These are phyloP conservation scores for Xylaria sp. DNA, from an alignment of 2,329 filamentous ascomycete genomes.

Conservation along the genomic window DNA sequence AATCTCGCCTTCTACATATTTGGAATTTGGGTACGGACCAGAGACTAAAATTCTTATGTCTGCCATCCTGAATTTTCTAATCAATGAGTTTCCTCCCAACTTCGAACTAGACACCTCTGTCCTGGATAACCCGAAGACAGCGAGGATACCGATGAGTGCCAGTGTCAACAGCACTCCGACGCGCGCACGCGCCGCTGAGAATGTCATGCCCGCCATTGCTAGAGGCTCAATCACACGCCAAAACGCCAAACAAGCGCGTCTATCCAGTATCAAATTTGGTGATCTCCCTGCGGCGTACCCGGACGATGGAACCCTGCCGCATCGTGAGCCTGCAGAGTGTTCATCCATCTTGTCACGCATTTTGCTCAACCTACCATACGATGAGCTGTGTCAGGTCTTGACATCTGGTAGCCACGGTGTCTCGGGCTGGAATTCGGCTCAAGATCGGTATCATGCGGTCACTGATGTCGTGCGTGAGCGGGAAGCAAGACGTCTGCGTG, in stretches of 20 bases:
- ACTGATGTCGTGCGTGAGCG: conserved; percentile 65
- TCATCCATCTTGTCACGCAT: conserved; percentile 71
- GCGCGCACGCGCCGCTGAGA: conserved; percentile 49
- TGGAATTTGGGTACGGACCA: conserved; percentile 64
- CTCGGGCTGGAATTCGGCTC: conserved; percentile 61
- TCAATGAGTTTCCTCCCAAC: conserved; percentile 67
- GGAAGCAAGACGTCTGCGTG: conserved; percentile 64
- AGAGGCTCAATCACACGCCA: conserved; percentile 51
- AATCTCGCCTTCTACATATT: conserved; percentile 32
- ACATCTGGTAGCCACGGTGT: conserved; percentile 68
- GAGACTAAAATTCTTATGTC: conserved; percentile 66
- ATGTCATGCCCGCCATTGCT: conserved; percentile 53
- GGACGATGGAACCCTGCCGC: conserved; percentile 45
- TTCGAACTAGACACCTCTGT: conserved; percentile 67
- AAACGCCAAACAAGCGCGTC: conserved; percentile 59
- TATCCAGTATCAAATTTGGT: conserved; percentile 77
- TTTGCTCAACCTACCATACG: conserved; percentile 76
- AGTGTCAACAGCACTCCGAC: conserved; percentile 44
- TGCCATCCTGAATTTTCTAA: conserved; percentile 67
- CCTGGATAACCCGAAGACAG: conserved; percentile 51
- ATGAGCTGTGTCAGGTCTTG: conserved; percentile 72
- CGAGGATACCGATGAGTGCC: conserved; percentile 58
- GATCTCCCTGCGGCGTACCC: conserved; percentile 62
- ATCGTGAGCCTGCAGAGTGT: conserved; percentile 50
- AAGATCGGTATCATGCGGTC: conserved; percentile 61